phyloP scores from a whole-genome alignment of 768 basidiomycete species.

The Phylloporus rhodoxanthus region DNA sequence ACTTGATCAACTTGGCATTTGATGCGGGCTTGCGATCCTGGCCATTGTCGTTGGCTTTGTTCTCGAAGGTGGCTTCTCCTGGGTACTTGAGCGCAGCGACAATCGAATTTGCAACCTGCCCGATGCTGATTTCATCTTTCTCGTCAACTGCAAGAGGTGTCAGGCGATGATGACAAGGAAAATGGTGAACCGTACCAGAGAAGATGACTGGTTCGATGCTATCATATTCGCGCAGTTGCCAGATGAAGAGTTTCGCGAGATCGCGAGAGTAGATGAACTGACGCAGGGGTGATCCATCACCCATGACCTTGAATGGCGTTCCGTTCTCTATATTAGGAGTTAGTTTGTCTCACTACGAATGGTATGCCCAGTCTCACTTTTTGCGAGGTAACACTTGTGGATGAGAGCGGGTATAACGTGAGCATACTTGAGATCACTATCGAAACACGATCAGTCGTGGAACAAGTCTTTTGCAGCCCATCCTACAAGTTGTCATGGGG shows the following conservation, averaged over 20 bases:
- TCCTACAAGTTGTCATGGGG: slow-evolving; percentile 87
- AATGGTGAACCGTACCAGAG: slow-evolving; percentile 48
- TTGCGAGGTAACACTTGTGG: slow-evolving; percentile 89
- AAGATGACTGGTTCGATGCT: slow-evolving; percentile 91
- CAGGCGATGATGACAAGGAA: neutral
- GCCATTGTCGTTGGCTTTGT: slow-evolving; percentile 62
- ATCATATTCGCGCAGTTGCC: slow-evolving; percentile 86
- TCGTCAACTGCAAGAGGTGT: slow-evolving; percentile 61
- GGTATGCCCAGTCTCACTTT: slow-evolving; percentile 45
- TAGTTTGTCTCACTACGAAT: neutral
- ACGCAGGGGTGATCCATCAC: slow-evolving; percentile 88
- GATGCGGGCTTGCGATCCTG: slow-evolving; percentile 96
- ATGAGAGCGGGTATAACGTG: slow-evolving; percentile 94
- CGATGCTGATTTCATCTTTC: slow-evolving; percentile 92
- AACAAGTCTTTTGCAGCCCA: neutral
- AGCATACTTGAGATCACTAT: slow-evolving; percentile 78
- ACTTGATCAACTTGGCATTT: slow-evolving; percentile 75
- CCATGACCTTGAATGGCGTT: slow-evolving; percentile 82
- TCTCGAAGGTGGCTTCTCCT: slow-evolving; percentile 77
- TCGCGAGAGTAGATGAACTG: slow-evolving; percentile 98
- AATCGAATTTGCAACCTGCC: slow-evolving; percentile 84
- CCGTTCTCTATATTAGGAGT: slow-evolving; percentile 51
- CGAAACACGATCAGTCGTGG: slow-evolving; percentile 7
- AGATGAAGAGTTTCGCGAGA: slow-evolving; percentile 92
- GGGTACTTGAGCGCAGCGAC: slow-evolving; percentile 76